Evolutionary conservation across 2,329 filamentous ascomycete genomes (phyloP).

Genomic region (Pleomassaria siparia): DNA sequence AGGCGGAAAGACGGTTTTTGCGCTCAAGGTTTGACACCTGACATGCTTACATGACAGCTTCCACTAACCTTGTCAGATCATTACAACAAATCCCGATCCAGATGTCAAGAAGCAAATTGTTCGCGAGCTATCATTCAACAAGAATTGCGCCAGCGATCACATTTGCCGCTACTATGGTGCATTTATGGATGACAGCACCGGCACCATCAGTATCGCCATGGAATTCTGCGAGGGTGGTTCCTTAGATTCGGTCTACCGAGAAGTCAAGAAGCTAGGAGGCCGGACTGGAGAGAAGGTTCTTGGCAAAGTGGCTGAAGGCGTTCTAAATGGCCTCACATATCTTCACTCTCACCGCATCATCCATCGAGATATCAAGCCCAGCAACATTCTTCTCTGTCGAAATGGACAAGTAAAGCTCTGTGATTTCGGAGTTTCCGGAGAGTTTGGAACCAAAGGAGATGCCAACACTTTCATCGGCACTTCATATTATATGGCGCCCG

Average conservation of each 20-base stretch:
- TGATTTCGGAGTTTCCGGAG: constrained; percentile 96
- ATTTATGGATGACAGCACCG: constrained; percentile 92
- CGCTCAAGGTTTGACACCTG: constrained; percentile 76
- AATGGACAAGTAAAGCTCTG: constrained; percentile 91
- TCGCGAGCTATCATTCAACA: constrained; percentile 95
- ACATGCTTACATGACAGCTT: background rate
- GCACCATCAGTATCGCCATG: constrained; percentile 98
- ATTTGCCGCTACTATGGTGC: constrained; percentile 98
- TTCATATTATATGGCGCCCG: constrained; percentile 98
- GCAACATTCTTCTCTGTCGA: constrained; percentile 91
- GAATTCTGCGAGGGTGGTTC: constrained; percentile 98
- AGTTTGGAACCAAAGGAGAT: constrained; percentile 97
- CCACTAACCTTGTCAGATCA: constrained; percentile 60
- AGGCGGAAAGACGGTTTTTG: constrained; percentile 91
- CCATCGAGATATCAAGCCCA: constrained; percentile 97
- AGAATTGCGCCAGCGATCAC: constrained; percentile 91
- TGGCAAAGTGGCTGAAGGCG: constrained; percentile 94
- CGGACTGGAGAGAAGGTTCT: constrained; percentile 96
- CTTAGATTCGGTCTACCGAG: constrained; percentile 93
- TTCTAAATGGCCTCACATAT: constrained; percentile 90
- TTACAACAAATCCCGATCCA: constrained; percentile 96
- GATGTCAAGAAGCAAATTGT: constrained; percentile 99
- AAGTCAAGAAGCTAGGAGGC: constrained; percentile 93
- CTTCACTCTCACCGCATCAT: constrained; percentile 96
- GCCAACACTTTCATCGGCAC: constrained; percentile 99